phyloP scores from a whole-genome alignment of 1,284 basidiomycete species.

The Ustilago tritici region DNA sequence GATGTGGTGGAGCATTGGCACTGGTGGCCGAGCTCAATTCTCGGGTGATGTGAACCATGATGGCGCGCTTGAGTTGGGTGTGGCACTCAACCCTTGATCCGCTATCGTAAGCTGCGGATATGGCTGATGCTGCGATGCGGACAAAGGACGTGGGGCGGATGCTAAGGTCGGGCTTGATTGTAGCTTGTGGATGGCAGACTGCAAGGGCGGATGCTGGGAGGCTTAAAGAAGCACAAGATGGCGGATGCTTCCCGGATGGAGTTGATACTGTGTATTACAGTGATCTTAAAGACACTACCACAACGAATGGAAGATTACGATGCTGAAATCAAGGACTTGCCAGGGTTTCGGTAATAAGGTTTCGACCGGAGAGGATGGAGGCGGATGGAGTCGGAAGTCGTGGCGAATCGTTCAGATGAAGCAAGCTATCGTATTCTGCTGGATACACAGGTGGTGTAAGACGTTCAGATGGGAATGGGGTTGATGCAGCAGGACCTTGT shows the following conservation, averaged over 20 bases:
- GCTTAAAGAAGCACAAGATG: not conserved
- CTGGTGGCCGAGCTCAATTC: constrained; percentile 43
- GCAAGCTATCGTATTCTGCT: not conserved
- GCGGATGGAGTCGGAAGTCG: not conserved
- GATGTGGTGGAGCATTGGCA: constrained; percentile 34
- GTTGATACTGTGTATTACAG: not conserved
- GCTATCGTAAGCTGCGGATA: constrained; percentile 5
- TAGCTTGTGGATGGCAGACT: not conserved
- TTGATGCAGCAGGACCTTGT: not conserved
- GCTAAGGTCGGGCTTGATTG: not conserved
- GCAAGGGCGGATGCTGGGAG: not conserved
- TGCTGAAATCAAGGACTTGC: not conserved
- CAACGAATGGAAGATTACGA: not conserved
- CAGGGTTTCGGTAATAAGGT: constrained; percentile 3
- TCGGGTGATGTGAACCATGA: constrained; percentile 36
- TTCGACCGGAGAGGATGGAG: not conserved
- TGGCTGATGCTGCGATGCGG: not conserved
- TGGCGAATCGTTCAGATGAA: constrained; percentile 3
- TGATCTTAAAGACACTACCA: not conserved
- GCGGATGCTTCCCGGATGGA: not conserved
- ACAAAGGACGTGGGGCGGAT: not conserved
- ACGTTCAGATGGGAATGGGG: not conserved
- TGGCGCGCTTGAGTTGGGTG: constrained; percentile 31
- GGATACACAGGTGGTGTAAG: not conserved
- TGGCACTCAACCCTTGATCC: constrained; percentile 17